phyloP scores from a whole-genome alignment of 1,284 basidiomycete genomes.

The Ustilago nuda region DNA sequence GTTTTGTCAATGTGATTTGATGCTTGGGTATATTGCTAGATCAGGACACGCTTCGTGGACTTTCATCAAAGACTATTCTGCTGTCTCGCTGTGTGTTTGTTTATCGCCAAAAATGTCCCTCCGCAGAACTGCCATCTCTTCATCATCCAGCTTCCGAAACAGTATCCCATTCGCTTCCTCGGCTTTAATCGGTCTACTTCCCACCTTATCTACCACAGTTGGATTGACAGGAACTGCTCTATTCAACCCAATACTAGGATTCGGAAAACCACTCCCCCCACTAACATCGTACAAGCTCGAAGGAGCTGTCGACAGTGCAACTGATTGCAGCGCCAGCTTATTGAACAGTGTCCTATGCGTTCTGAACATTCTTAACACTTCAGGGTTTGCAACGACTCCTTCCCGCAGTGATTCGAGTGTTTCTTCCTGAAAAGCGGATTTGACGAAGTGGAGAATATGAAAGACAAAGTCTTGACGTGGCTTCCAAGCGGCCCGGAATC shows the following conservation, averaged over 20 bases:
- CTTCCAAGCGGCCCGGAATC: constrained; percentile 44
- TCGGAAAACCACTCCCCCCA: constrained; percentile 49
- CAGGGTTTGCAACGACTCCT: constrained; percentile 39
- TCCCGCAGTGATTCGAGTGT: constrained; percentile 37
- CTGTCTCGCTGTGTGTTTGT: background rate
- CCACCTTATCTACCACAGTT: background rate
- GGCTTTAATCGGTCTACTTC: background rate
- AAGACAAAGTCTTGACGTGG: constrained; percentile 40
- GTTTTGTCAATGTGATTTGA: no score
- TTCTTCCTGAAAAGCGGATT: constrained; percentile 32
- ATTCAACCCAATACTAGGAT: constrained; percentile 38
- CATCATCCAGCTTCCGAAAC: constrained; percentile 30
- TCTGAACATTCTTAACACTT: constrained; percentile 51
- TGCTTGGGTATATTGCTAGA: background rate
- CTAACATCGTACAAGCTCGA: constrained; percentile 51
- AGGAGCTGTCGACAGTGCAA: constrained; percentile 46
- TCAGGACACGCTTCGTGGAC: background rate
- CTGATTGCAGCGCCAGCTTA: constrained; percentile 56
- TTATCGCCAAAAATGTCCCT: constrained; percentile 42
- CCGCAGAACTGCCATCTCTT: constrained; percentile 18
- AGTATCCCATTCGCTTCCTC: constrained; percentile 48
- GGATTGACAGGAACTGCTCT: constrained; percentile 7
- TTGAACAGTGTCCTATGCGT: constrained; percentile 46
- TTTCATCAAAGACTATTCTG: background rate
- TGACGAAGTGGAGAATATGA: constrained; percentile 48